Base-by-base conservation (phyloP, 2,329 filamentous ascomycete species). In the Colletotrichum godetiae region DNA sequence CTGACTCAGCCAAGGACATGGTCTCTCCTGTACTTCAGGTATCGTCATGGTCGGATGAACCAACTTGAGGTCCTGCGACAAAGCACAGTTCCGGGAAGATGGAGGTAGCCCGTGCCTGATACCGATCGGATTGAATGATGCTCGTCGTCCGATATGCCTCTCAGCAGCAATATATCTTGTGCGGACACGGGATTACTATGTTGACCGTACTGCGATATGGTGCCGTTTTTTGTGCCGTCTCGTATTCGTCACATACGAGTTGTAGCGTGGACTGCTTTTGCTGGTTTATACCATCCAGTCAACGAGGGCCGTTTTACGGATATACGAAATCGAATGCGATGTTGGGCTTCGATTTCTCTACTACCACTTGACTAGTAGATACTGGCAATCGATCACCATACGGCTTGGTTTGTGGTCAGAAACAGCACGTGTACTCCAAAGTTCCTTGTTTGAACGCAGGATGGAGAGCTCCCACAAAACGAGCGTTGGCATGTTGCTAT, bases 401-500 rank as follows among this genome's bases (percentile, higher is more conserved):
- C 29, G 22, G 29, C 7, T 33, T 19, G 5, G 1, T 33, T 22
- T 33, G 19, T 42, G 33, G 22, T 35, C 35, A 15, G 6, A 6
- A 24, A 12, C 24, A 33, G 29, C 37, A 31, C 55, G 19, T n/a
- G 33, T 22, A 35, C 29, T 33, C 12, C 22, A 7, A 24, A 13
- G 22, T 60, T 29, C 57, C 33, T 60, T 60, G 33, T 19, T 42
- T 60, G 7, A 35, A 35, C 22, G 22, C 24, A 15, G 33, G 31
- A 29, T 60, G 57, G 33, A 42, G 33, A 37, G 8, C 33, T 29
- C 5, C 57, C 57, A 29, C 37, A 62, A 13, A 1, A n/a, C n/a
- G 37, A 31, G 15, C 19, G 37, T 33, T 52, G 58, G 58, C 68
- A 57, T 58, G 35, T 52, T 72, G 35, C 68, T 61, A 72, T 55